Evolutionary conservation across 2,329 filamentous ascomycete genomes (phyloP).

Genomic region (Ophiostoma triangulosporum): DNA sequence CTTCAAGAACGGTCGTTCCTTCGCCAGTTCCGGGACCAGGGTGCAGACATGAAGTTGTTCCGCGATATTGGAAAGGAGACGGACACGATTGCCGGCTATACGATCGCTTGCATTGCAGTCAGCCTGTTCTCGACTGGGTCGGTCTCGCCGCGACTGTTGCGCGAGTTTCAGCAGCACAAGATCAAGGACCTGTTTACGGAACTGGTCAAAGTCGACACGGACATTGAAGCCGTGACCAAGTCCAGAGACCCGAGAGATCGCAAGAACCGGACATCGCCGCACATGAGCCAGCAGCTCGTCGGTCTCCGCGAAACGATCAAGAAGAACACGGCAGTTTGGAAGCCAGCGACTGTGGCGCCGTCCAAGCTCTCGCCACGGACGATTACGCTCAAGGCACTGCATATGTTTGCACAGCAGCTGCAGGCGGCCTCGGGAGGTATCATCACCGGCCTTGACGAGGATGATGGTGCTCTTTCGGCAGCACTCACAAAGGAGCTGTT

Average conservation of each 20-base stretch:
- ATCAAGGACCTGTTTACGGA: conserved; percentile 40
- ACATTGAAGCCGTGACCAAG: conserved; percentile 43
- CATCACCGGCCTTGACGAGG: conserved; percentile 8
- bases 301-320: conserved; percentile 40
- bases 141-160: conserved; percentile 43
- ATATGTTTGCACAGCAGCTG: conserved; percentile 40
- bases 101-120: conserved; percentile 49
- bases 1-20: conserved; percentile 50
- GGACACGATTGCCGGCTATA: conserved; percentile 49
- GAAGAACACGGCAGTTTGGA: conserved; percentile 44
- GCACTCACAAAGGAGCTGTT: conserved; percentile 37
- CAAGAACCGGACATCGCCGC: conserved; percentile 54
- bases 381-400: conserved; percentile 49
- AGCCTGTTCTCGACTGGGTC: conserved; percentile 44
- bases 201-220: conserved; percentile 38
- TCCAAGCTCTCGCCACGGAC: conserved; percentile 44
- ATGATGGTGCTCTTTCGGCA: conserved; percentile 33
- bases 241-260: conserved; percentile 34
- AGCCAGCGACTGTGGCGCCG: conserved; percentile 24
- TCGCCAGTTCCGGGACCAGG: conserved; percentile 59
- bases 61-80: conserved; percentile 43
- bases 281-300: conserved; percentile 41
- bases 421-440: conserved; percentile 30
- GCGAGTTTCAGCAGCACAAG: conserved; percentile 39
- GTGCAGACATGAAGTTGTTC: conserved; percentile 56